These are phyloP conservation scores for Phytophthora pistaciae DNA, from an alignment of 352 stramenopile genomes.

Conservation along the genomic window DNA sequence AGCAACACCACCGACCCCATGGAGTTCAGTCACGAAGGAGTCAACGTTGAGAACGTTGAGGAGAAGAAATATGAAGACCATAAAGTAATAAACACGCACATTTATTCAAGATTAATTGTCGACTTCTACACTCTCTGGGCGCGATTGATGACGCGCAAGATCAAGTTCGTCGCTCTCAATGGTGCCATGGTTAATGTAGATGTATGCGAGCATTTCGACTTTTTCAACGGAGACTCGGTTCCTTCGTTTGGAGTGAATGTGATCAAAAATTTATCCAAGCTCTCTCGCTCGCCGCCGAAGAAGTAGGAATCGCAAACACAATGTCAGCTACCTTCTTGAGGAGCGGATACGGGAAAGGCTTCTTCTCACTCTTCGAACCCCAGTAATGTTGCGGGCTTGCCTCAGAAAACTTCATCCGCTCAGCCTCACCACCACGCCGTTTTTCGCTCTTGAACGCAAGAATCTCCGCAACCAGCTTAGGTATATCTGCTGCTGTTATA, in stretches of 20 bases:
- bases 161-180: conserved; percentile 5
- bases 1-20: too few species aligned
- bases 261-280: conserved; percentile 8
- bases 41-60: too few species aligned
- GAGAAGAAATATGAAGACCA: too few species aligned
- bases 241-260: conserved; percentile 9
- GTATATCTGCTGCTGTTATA: not conserved
- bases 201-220: conserved; percentile 17
- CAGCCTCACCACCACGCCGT: not conserved
- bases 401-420: not conserved
- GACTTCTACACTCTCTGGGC: conserved; percentile 3
- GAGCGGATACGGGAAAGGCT: not conserved
- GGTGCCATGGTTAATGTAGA: conserved; percentile 13
- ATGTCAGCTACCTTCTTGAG: conserved; percentile 4
- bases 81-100: too few species aligned
- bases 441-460: conserved; percentile 3
- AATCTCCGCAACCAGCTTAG: conserved; percentile 5
- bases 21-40: too few species aligned
- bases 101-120: not conserved
- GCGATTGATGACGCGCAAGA: conserved; percentile 9
- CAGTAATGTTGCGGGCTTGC: conserved; percentile 1
- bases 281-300: conserved; percentile 9
- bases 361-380: not conserved
- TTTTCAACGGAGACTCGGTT: conserved; percentile 8
- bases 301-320: conserved; percentile 2